A percentile compares a stretch with the other conserved stretches of the same genome.
Evolutionary conservation across 306 rosid species (phyloP).

Genomic region (Vigna reflexopilosa): DNA sequence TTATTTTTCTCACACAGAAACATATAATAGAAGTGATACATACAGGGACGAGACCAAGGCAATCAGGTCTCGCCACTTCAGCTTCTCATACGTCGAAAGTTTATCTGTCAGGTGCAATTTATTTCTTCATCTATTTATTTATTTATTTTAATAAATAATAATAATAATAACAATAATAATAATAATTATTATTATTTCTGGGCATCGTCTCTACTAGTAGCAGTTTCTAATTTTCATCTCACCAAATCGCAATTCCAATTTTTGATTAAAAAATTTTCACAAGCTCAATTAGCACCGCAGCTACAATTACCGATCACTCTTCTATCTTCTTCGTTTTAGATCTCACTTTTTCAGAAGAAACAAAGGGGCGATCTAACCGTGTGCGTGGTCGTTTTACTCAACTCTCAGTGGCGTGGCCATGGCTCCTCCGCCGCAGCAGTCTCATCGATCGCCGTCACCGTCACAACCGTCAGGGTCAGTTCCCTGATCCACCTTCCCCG

Average conservation of each 20-base stretch:
- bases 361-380: constrained; percentile 36
- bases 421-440: constrained; percentile 87
- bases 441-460: constrained; percentile 89
- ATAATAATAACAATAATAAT: neutral
- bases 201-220: neutral
- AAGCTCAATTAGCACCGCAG: constrained; percentile 32
- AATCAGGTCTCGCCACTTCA: constrained; percentile 56
- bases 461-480: constrained; percentile 98
- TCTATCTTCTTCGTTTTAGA: constrained; percentile 41
- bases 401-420: constrained; percentile 57
- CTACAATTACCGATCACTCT: constrained; percentile 30
- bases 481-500: constrained; percentile 23
- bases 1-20: neutral
- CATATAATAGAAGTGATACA: neutral
- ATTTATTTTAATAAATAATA: neutral
- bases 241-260: neutral
- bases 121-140: neutral
- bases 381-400: constrained; percentile 21
- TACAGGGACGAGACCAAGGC: neutral
- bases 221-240: neutral
- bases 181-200: neutral
- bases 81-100: constrained; percentile 47
- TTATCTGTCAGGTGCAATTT: neutral
- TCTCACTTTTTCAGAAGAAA: constrained; percentile 44
- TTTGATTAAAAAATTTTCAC: neutral